Base-by-base conservation (phyloP, 495 filamentous ascomycete genomes). In the Neohortaea acidophila region DNA sequence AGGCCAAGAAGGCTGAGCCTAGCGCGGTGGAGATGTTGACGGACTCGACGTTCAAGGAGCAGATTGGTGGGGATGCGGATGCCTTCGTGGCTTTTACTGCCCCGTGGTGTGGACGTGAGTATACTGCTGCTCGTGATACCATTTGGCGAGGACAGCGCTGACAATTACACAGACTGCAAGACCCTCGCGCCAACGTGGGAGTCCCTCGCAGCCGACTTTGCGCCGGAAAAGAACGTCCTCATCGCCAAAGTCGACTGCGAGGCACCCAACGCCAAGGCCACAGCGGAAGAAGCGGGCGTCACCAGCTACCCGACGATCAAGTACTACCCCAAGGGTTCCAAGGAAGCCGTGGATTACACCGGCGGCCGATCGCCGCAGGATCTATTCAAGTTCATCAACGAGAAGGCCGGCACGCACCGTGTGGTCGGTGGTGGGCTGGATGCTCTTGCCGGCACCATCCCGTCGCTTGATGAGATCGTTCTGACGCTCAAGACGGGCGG, bases 181-280 rank as follows among this genome's bases (percentile, higher is more conserved):
- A 73, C 51, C 51, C 77, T 97, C 41, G 87, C 86, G 32, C 89
- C 89, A 17, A 71, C 67, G 54, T n/a, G 84, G 82, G 89, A 97
- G 61, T 72, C 67, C 19, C 65, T 96, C 35, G 87, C 91, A 46
- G 64, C 67, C 12, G 81, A 84, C 67, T 96, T 86, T 60, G 67
- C 67, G 43, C 68, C 66, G 51, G 89, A 97, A 52, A 54, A 73
- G 29, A 62, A 65, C 48, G 77, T 97, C 37, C 56, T 93, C 11
- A 77, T 97, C 50, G 89, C 83, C 53, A 94, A 97, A 66, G 79
- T 97, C 38, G 85, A 96, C 53, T 83, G 82, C 53, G 85, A 94
- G 59, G 77, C 81, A 4, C 77, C 81, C 45, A 83, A 82, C 59
- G 65, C 79, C 55, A 86, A 84, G 59, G 70, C 72, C 28, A 73